Evolutionary conservation across 345 rosid species (phyloP).

Genomic region (Eucalyptus curtisii): DNA sequence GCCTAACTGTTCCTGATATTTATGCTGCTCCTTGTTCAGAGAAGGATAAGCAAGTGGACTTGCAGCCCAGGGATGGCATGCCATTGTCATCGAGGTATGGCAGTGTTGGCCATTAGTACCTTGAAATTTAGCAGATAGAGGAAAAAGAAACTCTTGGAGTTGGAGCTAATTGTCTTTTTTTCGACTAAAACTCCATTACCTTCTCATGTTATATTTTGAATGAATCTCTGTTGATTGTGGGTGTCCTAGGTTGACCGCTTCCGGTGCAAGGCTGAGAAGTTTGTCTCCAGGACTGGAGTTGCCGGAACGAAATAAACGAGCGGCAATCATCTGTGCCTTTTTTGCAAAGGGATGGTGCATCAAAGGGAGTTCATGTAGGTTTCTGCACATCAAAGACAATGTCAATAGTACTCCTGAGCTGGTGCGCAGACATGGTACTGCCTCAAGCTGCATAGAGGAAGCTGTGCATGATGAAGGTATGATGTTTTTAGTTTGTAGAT

Average conservation of each 20-base stretch:
- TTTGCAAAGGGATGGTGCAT: constrained; percentile 81
- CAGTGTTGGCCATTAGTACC: not conserved
- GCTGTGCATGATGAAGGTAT: constrained; percentile 45
- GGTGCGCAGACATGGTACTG: constrained; percentile 10
- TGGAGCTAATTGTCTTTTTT: not conserved
- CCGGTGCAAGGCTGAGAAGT: constrained; percentile 17
- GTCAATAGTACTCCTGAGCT: constrained; percentile 5
- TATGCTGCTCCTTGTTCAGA: not conserved
- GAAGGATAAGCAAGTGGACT: constrained; percentile 6
- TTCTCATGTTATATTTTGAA: not conserved
- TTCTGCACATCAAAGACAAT: constrained; percentile 49
- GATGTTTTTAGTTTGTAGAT: not conserved
- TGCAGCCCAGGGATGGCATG: constrained; percentile 11
- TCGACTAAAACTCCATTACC: not conserved
- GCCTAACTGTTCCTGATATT: not conserved
- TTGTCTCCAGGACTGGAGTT: constrained; percentile 16
- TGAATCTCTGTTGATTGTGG: constrained; percentile 18
- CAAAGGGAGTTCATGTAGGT: constrained; percentile 65
- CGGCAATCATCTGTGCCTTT: constrained; percentile 48
- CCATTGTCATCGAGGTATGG: constrained; percentile 39
- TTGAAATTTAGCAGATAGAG: not conserved
- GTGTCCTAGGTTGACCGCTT: constrained; percentile 38
- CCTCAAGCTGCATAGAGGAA: constrained; percentile 12
- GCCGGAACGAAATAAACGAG: constrained; percentile 29
- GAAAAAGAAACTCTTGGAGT: not conserved